Percentiles rank a stretch among this genome's conserved stretches.
These are phyloP conservation scores for Cordyceps militaris DNA, from an alignment of 2,329 filamentous ascomycete species.

Conservation along the genomic window DNA sequence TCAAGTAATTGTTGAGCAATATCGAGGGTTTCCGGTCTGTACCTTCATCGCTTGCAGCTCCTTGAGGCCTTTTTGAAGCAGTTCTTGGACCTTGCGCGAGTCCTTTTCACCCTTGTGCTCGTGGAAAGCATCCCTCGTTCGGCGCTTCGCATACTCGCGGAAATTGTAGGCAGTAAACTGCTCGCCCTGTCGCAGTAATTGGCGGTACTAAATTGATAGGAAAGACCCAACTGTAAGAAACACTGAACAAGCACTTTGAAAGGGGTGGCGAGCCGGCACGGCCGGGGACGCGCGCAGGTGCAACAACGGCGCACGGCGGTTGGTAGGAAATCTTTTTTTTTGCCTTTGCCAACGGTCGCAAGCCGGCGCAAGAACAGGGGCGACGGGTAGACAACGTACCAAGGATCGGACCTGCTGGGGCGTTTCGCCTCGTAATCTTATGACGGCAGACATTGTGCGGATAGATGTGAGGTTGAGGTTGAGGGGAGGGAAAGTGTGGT, in stretches of 20 bases:
- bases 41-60: slow-evolving; percentile 91
- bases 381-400: slow-evolving; percentile 31
- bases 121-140: slow-evolving; percentile 84
- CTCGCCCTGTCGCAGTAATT: slow-evolving; percentile 74
- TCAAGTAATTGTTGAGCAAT: background rate
- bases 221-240: background rate
- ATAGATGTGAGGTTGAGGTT: background rate
- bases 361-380: background rate
- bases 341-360: slow-evolving; percentile 1
- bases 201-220: slow-evolving; percentile 63
- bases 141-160: slow-evolving; percentile 87
- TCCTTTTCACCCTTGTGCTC: slow-evolving; percentile 71
- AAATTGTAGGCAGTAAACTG: slow-evolving; percentile 97
- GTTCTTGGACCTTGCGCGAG: slow-evolving; percentile 70
- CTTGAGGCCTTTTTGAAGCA: slow-evolving; percentile 81
- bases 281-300: background rate
- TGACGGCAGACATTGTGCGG: slow-evolving; percentile 31
- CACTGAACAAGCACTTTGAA: background rate
- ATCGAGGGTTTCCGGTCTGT: slow-evolving; percentile 14
- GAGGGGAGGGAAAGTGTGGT: slow-evolving; percentile 4
- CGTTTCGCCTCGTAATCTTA: slow-evolving; percentile 43
- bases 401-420: slow-evolving; percentile 51
- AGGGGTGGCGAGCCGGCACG: too few species aligned
- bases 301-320: background rate
- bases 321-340: background rate